Percentiles rank a stretch among this genome's conserved stretches.
Evolutionary conservation across 805 yeast species (phyloP).

Genomic region (Cyberlindnera xylosilytica): DNA sequence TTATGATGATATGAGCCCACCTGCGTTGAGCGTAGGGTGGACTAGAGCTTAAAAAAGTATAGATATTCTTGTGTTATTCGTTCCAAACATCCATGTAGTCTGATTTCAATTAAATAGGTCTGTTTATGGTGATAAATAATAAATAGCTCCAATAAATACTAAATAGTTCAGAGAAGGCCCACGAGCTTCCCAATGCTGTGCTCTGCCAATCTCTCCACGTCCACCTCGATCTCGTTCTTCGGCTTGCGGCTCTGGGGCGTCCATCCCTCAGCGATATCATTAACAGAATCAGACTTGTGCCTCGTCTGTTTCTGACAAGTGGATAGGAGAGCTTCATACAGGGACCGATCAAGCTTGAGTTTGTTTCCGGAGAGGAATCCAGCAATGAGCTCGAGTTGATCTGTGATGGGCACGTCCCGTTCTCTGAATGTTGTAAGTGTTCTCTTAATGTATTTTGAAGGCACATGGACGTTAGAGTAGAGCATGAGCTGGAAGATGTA

Average conservation of each 20-base stretch:
- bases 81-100: too few relatives aligned
- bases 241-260: constrained; percentile 1
- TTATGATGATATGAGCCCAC: too few relatives aligned
- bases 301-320: constrained; percentile 8
- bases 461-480: not conserved
- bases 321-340: constrained; percentile 4
- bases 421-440: constrained; percentile 3
- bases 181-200: constrained; percentile 4
- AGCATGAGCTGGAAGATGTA: constrained; percentile 5
- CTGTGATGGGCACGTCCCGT: not conserved
- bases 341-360: not conserved
- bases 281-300: not conserved
- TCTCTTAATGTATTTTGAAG: not conserved
- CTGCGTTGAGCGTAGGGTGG: too few relatives aligned
- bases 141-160: not conserved
- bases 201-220: constrained; percentile 2
- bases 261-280: constrained; percentile 16
- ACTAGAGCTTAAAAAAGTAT: too few relatives aligned
- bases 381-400: constrained; percentile 3
- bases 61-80: too few relatives aligned
- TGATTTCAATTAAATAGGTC: too few relatives aligned
- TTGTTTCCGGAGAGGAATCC: not conserved
- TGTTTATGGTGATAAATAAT: too few relatives aligned
- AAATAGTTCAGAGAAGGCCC: constrained; percentile 3
- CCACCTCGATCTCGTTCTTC: not conserved